Conservation (phyloP, 2,329 filamentous ascomycete genomes). For the Aureobasidium namibiae region DNA sequence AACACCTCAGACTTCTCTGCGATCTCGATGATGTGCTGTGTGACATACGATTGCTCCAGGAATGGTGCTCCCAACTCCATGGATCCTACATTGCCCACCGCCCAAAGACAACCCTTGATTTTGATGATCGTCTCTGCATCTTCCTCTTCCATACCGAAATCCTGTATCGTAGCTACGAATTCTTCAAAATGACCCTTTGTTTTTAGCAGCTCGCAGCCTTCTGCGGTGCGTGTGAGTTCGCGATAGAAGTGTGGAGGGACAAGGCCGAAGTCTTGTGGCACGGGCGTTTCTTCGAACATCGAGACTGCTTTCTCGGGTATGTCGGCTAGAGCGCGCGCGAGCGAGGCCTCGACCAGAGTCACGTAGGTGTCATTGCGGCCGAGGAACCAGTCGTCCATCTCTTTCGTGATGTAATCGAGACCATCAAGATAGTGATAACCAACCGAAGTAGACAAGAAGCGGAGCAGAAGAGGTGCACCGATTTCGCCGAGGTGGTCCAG, state of each 20-base stretch:
- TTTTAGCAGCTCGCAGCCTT: slow-evolving; percentile 81
- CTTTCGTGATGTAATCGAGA: slow-evolving; percentile 95
- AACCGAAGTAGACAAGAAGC: slow-evolving; percentile 91
- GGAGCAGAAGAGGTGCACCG: slow-evolving; percentile 80
- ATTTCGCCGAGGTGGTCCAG: slow-evolving; percentile 95
- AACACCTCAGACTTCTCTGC: slow-evolving; percentile 83
- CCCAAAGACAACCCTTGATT: slow-evolving; percentile 95
- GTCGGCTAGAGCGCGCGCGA: slow-evolving; percentile 72
- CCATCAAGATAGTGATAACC: slow-evolving; percentile 97
- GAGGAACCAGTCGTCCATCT: slow-evolving; percentile 99
- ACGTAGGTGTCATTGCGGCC: slow-evolving; percentile 97
- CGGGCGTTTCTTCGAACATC: slow-evolving; percentile 40
- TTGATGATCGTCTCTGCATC: slow-evolving; percentile 82
- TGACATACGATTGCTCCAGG: slow-evolving; percentile 80
- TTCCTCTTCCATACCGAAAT: slow-evolving; percentile 76
- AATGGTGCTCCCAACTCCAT: slow-evolving; percentile 97
- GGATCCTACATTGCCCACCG: slow-evolving; percentile 92
- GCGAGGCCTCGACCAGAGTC: slow-evolving; percentile 84
- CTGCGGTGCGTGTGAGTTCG: slow-evolving; percentile 82
- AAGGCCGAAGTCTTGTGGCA: slow-evolving; percentile 42
- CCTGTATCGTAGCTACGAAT: slow-evolving; percentile 79
- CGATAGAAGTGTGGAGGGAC: slow-evolving; percentile 98
- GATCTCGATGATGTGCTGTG: slow-evolving; percentile 78
- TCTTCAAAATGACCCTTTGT: slow-evolving; percentile 96
- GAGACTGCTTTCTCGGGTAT: slow-evolving; percentile 51